Conservation (phyloP, 2,329 filamentous ascomycete species). For the Xylaria sp. region DNA sequence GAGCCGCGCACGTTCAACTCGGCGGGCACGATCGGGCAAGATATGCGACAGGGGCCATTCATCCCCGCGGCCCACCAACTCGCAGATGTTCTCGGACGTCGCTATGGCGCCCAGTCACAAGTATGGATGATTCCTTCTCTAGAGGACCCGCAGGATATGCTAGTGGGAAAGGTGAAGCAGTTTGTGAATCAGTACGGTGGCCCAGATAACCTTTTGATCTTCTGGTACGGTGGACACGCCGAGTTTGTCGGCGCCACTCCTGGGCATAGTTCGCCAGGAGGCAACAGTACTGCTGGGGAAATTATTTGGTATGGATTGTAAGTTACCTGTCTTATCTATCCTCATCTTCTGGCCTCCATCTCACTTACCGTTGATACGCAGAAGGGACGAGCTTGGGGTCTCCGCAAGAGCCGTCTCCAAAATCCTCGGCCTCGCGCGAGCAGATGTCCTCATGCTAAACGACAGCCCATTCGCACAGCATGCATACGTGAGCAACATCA, state of each 20-base stretch:
- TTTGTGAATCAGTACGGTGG: conserved; percentile 21
- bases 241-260: neutral
- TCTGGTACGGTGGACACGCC: conserved; percentile 28
- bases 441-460: conserved; percentile 25
- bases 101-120: conserved; percentile 19
- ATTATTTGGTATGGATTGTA: conserved; percentile 27
- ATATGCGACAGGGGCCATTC: conserved; percentile 9
- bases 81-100: conserved; percentile 7
- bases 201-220: conserved; percentile 22
- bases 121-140: conserved; percentile 25
- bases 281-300: neutral
- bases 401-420: conserved; percentile 11
- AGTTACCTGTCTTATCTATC: conserved; percentile 1
- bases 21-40: neutral
- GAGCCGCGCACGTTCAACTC: neutral
- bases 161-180: conserved; percentile 18
- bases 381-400: conserved; percentile 17
- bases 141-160: conserved; percentile 19
- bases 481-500: conserved; percentile 10
- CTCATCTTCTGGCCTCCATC: neutral
- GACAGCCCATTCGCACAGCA: conserved; percentile 26
- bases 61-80: conserved; percentile 21
- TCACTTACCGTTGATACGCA: neutral
- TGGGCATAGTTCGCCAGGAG: neutral
- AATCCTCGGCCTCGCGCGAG: conserved; percentile 8